phyloP scores from a whole-genome alignment of 257 asterid species.

The Solanum medicagineum region DNA sequence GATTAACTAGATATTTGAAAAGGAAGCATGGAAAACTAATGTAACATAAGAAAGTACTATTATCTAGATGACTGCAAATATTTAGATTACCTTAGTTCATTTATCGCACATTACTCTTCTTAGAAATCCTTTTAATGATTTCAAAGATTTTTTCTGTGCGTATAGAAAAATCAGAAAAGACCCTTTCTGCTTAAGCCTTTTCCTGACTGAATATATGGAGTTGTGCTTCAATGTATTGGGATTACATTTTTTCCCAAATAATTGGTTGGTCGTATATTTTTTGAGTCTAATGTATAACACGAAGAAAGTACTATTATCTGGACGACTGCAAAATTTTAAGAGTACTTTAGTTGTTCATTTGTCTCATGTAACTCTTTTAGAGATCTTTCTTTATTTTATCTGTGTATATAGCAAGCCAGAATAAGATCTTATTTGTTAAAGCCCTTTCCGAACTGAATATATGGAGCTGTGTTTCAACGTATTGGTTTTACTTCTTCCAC shows the following conservation, averaged over 20 bases:
- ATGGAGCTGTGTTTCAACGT: neutral
- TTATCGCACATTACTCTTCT: neutral
- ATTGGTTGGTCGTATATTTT: neutral
- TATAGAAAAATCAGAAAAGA: neutral
- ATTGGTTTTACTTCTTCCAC: neutral
- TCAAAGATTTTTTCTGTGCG: neutral
- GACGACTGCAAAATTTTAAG: neutral
- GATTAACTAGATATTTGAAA: neutral
- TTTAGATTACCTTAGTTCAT: neutral
- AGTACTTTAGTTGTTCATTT: neutral
- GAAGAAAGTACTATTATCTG: neutral
- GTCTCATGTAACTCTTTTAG: neutral
- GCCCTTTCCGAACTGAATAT: neutral
- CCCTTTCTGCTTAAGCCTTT: neutral
- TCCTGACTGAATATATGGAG: neutral
- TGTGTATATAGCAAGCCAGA: neutral
- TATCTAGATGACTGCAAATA: neutral
- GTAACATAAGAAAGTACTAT: neutral
- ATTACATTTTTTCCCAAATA: neutral
- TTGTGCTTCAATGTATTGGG: neutral
- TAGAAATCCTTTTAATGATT: neutral
- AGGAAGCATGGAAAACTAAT: neutral
- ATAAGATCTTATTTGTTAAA: neutral
- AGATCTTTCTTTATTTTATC: neutral
- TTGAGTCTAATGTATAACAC: neutral